Evolutionary conservation across 306 rosid species (phyloP), one percentile per base, ranked within the genome.

Genomic region (Dicorynia guianensis): DNA sequence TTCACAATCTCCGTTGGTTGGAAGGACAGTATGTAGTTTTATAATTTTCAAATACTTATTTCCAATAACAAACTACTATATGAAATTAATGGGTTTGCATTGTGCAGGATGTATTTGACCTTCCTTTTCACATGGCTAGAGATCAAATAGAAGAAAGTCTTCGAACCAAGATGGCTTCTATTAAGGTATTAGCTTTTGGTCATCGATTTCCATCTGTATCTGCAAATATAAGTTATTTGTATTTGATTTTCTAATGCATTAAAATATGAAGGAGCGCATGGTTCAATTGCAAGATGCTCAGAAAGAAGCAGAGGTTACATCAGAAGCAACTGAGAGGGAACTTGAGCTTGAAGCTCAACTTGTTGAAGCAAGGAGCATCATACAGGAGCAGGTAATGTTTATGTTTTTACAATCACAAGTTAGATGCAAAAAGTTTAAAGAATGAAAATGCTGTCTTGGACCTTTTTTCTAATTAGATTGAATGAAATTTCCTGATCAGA

Each of bases 291-390:
- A 96, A 85, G 99, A 96, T 84, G 99, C 98, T 58, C 99, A 96
- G 77, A 96, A 89, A 85, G 97, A 75, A 77, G 92, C 98, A 34
- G 99, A 92, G 76, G 97, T 96, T 82, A 90, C 96, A 53, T 96
- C 98, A 34, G 99, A 96, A 89, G 98, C 87, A 67, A 89, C 98
- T 33, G 99, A 96, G 87, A 89, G 99, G 83, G 99, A 96, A 86
- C 98, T 96, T 80, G 99, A 96, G 76, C 97, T 96, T 81, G 99
- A 96, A 88, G 99, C 99, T 79, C 99, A 96, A 81, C 99, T 96
- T 79, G 99, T 96, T 30, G 99, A 96, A 84, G 99, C 99, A 25
- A 90, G 98, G 82, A 96, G 99, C 91, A 96, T 96, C 50, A 92
- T 96, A 78, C 99, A 96, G 76, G 99, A 96, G 84, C 99, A 96